Evolutionary conservation across 169 alveolate genomes (phyloP), one percentile per base, ranked within the genome.

Genomic region (Plasmodium vivax): DNA sequence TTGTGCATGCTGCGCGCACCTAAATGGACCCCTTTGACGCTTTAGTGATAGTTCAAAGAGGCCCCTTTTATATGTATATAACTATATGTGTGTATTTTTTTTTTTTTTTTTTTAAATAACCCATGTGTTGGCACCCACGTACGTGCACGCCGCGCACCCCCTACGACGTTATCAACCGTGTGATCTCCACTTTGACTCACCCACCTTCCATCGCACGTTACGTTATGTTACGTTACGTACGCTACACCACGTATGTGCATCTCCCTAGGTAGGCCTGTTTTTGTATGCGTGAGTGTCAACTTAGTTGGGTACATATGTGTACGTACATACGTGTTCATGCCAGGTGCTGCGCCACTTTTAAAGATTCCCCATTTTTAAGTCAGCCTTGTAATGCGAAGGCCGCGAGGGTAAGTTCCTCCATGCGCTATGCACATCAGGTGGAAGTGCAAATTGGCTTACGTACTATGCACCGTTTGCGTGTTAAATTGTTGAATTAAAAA

Each of bases 321-420:
- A 30, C 43, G 54, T 41, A 3, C 43, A 47, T 41, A 30, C 43
- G 54, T 79, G 71, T 79, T 16, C 56, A 79, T 79, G 43, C 56
- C 19, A 8, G 56, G 34, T 79, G 56, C 5, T 38, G 6, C 23
- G 30, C 38, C 3, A 79, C 23, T 36, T 41, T 79, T 79, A 79
- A 79, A 79, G 72, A 79, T 47, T 5, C 72, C 38, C 23, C 16
- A 79, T 79, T 79, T 41, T 79, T 79, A 79, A 79, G 84, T 79
- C 32, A 38, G 6, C 27, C 84, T 19, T 36, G 6, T 79, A 41
- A 36, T 41, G 30, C 54, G 84, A 79, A 47, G 58, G 56, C 30
- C 30, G 54, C 14, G 34, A 62, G 84, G 32, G 30, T 79, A 79
- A 79, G 58, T 47, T 47, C 58, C n/a, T 47, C 58, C 58, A 47